Evolutionary conservation across 179 eudicot species (phyloP).

Genomic region (Camellia oleifera): DNA sequence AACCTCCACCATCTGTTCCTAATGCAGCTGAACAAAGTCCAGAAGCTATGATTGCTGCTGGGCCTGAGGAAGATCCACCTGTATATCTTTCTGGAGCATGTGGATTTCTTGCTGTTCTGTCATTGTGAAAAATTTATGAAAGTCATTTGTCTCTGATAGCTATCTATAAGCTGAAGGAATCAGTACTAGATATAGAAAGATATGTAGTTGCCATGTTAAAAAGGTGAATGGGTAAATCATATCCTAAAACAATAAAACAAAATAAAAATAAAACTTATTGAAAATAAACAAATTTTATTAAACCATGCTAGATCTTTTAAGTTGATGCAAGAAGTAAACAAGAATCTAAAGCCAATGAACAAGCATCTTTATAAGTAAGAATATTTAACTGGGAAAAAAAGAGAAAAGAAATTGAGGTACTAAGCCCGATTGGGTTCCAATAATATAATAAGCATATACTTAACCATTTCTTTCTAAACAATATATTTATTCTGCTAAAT

Average conservation of each 20-base stretch:
- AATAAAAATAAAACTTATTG: too few species aligned
- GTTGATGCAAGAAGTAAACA: not conserved
- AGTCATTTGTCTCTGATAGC: not conserved
- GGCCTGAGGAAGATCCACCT: slow-evolving; percentile 99
- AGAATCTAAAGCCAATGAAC: not conserved
- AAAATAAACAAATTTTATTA: too few species aligned
- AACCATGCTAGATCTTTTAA: not conserved
- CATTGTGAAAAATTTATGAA: slow-evolving; percentile 8
- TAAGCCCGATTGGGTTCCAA: too few species aligned
- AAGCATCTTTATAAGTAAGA: not conserved
- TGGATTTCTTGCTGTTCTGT: slow-evolving; percentile 91
- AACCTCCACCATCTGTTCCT: slow-evolving; percentile 99
- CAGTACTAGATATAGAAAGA: not conserved
- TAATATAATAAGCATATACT: too few species aligned
- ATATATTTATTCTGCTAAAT: not conserved
- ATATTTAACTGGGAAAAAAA: not conserved
- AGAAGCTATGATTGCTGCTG: slow-evolving; percentile 93
- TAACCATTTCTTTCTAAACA: too few species aligned
- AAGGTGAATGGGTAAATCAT: not conserved
- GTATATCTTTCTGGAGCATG: slow-evolving; percentile 88
- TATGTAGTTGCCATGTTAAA: not conserved
- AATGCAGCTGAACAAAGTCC: slow-evolving; percentile 95
- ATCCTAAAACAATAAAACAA: too few species aligned
- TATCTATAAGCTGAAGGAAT: not conserved
- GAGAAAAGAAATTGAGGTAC: not conserved